phyloP scores from a whole-genome alignment of 1,139 yeast genomes.

The Blastobotrys elegans region DNA sequence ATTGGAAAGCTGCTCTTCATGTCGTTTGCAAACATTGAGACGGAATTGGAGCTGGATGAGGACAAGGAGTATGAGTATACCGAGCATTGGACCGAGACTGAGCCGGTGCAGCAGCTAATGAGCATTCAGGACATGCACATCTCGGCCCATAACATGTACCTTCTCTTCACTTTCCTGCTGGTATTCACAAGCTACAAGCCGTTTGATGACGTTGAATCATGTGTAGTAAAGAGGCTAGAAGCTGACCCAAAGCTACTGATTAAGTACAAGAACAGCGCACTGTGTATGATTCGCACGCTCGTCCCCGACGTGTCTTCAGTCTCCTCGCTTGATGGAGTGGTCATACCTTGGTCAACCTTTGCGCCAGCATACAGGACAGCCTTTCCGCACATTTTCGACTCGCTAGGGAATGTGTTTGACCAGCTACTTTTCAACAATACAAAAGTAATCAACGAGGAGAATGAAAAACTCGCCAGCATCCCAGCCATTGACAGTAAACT shows the following conservation, averaged over 20 bases:
- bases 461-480: not conserved
- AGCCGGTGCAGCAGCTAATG: constrained; percentile 23
- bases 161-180: constrained; percentile 26
- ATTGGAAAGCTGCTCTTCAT: constrained; percentile 39
- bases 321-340: constrained; percentile 16
- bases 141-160: constrained; percentile 23
- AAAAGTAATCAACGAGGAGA: constrained; percentile 31
- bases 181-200: constrained; percentile 22
- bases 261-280: constrained; percentile 10
- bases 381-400: constrained; percentile 26
- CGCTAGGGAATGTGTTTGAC: constrained; percentile 26
- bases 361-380: constrained; percentile 16
- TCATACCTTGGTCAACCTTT: constrained; percentile 22
- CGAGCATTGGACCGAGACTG: constrained; percentile 30
- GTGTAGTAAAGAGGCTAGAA: not conserved
- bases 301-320: constrained; percentile 14
- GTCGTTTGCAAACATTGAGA: constrained; percentile 27
- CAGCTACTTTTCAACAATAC: constrained; percentile 20
- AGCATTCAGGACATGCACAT: constrained; percentile 21
- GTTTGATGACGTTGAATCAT: constrained; percentile 5
- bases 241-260: not conserved
- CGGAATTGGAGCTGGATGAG: not conserved
- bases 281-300: constrained; percentile 20
- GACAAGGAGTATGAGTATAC: constrained; percentile 3
- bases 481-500: not conserved